Conservation (phyloP, 2,329 filamentous ascomycete genomes). For the Aspergillus cejpii region DNA sequence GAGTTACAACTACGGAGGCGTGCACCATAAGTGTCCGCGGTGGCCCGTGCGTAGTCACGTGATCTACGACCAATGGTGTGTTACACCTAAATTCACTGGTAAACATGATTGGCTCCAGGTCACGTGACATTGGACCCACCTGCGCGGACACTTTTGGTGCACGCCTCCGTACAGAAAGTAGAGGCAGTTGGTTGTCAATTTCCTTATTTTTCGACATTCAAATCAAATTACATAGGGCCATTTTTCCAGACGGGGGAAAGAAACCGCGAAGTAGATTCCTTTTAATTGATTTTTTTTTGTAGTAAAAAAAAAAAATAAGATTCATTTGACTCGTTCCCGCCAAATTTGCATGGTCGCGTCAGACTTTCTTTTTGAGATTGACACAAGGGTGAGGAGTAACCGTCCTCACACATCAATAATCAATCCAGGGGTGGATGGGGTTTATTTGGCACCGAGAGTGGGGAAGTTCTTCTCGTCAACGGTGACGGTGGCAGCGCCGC, state of each 20-base stretch:
- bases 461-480: slow-evolving; percentile 45
- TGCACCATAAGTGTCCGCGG: no score
- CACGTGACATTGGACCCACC: no score
- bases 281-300: slow-evolving; percentile 4
- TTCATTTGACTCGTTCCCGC: background rate
- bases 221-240: slow-evolving; percentile 29
- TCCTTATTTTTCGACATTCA: slow-evolving; percentile 27
- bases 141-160: no score
- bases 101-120: no score
- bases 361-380: background rate
- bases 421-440: background rate
- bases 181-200: slow-evolving; percentile 15
- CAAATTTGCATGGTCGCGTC: background rate
- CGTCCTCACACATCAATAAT: no score
- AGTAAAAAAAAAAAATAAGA: background rate
- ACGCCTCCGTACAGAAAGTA: no score
- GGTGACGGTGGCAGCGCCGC: slow-evolving; percentile 28
- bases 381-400: no score
- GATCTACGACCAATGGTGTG: no score
- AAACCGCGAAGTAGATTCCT: background rate
- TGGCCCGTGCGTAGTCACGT: no score
- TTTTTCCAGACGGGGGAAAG: slow-evolving; percentile 2
- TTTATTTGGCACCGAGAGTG: slow-evolving; percentile 38
- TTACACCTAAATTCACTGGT: no score
- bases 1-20: no score